Evolutionary conservation across 73 alveolate species (phyloP).

Genomic region (Paramecium pentaurelia): DNA sequence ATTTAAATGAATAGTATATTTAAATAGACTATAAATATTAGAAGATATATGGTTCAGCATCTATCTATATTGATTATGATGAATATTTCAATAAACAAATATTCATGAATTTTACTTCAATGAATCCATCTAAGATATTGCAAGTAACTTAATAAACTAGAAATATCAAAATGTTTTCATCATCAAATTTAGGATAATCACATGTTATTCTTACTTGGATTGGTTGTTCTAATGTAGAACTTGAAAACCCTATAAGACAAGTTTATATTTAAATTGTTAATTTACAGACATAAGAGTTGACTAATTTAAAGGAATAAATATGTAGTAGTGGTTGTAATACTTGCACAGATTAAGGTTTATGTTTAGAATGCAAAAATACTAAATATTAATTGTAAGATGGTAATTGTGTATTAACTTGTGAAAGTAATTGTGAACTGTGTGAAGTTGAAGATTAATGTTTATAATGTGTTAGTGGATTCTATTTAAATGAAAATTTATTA

Average conservation of each 20-base stretch:
- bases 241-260: not conserved
- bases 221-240: not conserved
- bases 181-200: not conserved
- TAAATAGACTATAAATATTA: not conserved
- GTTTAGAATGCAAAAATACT: not conserved
- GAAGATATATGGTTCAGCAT: not conserved
- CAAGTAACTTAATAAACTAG: not conserved
- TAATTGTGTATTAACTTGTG: not conserved
- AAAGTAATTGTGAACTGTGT: not conserved
- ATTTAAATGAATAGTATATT: not conserved
- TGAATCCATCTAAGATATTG: not conserved
- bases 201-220: not conserved
- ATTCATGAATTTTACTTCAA: not conserved
- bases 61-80: not conserved
- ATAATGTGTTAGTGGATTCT: not conserved
- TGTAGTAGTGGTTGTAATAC: not conserved
- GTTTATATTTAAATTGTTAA: not conserved
- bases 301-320: not conserved
- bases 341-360: not conserved
- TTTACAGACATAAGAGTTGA: not conserved
- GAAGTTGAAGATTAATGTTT: not conserved
- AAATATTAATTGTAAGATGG: not conserved
- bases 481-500: not conserved
- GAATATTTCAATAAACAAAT: not conserved
- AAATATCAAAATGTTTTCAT: not conserved